phyloP scores from a whole-genome alignment of 176 grass and related monocot genomes.

The Chrysopogon serrulatus region DNA sequence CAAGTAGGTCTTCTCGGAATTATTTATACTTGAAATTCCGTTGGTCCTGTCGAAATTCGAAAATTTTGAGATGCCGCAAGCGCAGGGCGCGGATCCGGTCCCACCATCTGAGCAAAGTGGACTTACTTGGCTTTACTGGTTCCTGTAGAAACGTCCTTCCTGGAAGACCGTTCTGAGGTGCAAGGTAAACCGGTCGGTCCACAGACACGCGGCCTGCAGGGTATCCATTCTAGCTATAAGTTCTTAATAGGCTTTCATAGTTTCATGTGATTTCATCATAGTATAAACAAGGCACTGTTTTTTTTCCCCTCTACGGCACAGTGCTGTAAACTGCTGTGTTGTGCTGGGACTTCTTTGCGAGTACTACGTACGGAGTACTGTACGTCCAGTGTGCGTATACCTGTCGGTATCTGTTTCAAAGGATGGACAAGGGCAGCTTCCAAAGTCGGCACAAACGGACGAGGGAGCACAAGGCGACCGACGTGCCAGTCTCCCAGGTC shows the following conservation, averaged over 20 bases:
- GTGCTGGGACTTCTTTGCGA: not conserved
- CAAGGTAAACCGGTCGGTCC: too few species aligned
- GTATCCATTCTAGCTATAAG: not conserved
- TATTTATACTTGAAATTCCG: not conserved
- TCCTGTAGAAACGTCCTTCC: too few species aligned
- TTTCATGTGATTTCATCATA: too few species aligned
- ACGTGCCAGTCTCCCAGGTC: not conserved
- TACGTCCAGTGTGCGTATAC: not conserved
- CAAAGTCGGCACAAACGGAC: not conserved
- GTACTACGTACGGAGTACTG: not conserved
- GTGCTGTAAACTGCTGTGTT: not conserved
- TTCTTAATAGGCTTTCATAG: not conserved
- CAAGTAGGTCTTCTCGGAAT: not conserved
- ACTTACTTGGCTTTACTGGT: too few species aligned
- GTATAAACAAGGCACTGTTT: not conserved
- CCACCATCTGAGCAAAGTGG: too few species aligned
- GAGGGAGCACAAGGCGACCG: not conserved
- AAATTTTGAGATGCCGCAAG: not conserved
- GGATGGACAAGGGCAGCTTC: not conserved
- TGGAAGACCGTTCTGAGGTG: constrained; percentile 9
- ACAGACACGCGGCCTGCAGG: too few species aligned
- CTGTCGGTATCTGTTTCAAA: not conserved
- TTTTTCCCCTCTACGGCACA: not conserved
- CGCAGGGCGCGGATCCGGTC: constrained; percentile 35
- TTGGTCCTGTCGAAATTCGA: not conserved